Percentiles rank a stretch among this genome's conserved stretches.
phyloP scores from a whole-genome alignment of 805 yeast species.

The Hanseniaspora lindneri region DNA sequence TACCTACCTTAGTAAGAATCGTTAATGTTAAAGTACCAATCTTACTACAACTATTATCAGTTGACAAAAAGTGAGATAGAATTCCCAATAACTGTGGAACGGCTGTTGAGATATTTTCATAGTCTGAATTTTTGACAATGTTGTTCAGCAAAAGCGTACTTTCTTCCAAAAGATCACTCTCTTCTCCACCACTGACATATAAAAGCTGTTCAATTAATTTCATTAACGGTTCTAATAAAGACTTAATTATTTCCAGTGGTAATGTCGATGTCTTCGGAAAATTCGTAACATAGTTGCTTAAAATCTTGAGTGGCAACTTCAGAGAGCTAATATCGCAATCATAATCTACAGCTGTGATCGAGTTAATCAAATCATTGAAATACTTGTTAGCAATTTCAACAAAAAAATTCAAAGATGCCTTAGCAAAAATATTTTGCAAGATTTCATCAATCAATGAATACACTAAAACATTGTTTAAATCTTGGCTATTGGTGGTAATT shows the following conservation, averaged over 20 bases:
- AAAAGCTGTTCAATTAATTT: conserved; percentile 30
- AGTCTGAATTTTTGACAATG: conserved; percentile 17
- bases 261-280: conserved; percentile 24
- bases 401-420: background rate
- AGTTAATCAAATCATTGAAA: background rate
- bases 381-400: conserved; percentile 1
- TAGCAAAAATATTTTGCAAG: background rate
- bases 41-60: conserved; percentile 41
- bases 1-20: conserved; percentile 42
- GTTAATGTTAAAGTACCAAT: conserved; percentile 43
- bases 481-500: background rate
- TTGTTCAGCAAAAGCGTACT: background rate
- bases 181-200: conserved; percentile 23
- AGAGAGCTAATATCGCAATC: background rate
- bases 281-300: conserved; percentile 23
- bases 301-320: conserved; percentile 2
- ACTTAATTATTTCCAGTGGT: conserved; percentile 23
- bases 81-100: conserved; percentile 32
- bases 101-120: conserved; percentile 19
- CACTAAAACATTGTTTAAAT: background rate
- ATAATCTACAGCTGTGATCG: background rate
- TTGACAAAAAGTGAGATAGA: conserved; percentile 52
- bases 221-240: conserved; percentile 24
- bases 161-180: conserved; percentile 4
- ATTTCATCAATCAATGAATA: background rate